A percentile compares a stretch with the other conserved stretches of the same genome.
Conservation (phyloP, 306 rosid genomes). For the Cyclanthera cordifolia region DNA sequence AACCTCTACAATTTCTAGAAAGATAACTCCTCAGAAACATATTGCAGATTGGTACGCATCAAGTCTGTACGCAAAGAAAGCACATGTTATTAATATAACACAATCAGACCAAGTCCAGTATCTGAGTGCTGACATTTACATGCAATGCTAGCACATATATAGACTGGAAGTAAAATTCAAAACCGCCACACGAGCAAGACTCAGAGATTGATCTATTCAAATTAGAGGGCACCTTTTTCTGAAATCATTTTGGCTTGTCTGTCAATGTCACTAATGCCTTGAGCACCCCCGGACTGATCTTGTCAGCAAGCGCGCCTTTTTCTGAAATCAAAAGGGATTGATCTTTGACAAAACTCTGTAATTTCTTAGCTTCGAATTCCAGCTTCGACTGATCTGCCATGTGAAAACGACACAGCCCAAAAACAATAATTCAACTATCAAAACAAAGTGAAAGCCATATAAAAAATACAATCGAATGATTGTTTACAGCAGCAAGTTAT, state of each 20-base stretch:
- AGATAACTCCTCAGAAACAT: too few species aligned
- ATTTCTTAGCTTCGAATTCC: slow-evolving; percentile 62
- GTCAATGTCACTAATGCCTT: slow-evolving; percentile 49
- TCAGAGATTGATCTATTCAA: not conserved
- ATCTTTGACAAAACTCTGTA: slow-evolving; percentile 29
- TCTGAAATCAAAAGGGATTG: slow-evolving; percentile 67
- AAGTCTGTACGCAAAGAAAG: not conserved
- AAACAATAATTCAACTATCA: not conserved
- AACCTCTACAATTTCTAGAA: too few species aligned
- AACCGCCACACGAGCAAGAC: too few species aligned
- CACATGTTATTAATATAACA: not conserved
- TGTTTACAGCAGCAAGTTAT: not conserved
- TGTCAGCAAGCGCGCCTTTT: slow-evolving; percentile 58
- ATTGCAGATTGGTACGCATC: not conserved
- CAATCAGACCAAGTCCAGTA: not conserved
- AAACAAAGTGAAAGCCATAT: not conserved
- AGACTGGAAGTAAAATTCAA: too few species aligned
- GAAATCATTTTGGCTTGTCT: slow-evolving; percentile 51
- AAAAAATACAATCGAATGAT: not conserved
- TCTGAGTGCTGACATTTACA: too few species aligned
- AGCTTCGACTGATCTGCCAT: slow-evolving; percentile 57
- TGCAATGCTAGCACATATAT: too few species aligned
- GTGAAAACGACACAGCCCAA: not conserved
- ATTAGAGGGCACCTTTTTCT: too few species aligned
- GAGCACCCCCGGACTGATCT: too few species aligned